phyloP scores from a whole-genome alignment of 306 rosid genomes.

The Rosa lucieae region DNA sequence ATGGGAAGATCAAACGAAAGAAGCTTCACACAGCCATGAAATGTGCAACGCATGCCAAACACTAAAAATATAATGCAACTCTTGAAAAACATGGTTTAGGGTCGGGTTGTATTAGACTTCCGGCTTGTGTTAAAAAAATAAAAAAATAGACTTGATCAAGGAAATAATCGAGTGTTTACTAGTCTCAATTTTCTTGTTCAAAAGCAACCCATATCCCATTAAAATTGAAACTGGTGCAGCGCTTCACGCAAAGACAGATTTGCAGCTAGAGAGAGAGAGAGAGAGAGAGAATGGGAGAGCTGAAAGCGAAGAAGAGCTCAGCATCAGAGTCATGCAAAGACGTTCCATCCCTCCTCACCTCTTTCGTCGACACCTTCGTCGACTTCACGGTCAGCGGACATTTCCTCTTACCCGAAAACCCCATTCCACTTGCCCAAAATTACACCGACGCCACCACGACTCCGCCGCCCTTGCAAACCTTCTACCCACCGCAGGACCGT shows the following conservation, averaged over 20 bases:
- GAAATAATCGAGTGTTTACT: too few species aligned
- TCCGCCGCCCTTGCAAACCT: slow-evolving; percentile 36
- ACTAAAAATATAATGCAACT: too few species aligned
- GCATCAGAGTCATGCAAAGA: slow-evolving; percentile 36
- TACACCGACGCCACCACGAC: too few species aligned
- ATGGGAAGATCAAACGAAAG: not conserved
- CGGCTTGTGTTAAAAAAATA: too few species aligned
- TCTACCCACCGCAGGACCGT: slow-evolving; percentile 49
- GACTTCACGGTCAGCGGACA: slow-evolving; percentile 84
- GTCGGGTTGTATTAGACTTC: too few species aligned
- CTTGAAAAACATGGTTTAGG: too few species aligned
- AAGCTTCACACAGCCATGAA: not conserved
- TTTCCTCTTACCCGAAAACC: slow-evolving; percentile 42
- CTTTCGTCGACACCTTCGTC: slow-evolving; percentile 80
- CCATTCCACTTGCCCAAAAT: not conserved
- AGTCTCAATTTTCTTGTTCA: too few species aligned
- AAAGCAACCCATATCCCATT: too few species aligned
- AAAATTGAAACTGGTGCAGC: not conserved
- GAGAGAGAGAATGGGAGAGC: not conserved
- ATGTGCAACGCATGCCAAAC: not conserved
- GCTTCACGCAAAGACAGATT: too few species aligned
- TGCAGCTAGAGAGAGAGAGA: not conserved
- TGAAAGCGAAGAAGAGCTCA: not conserved
- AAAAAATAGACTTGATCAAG: too few species aligned
- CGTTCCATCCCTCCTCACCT: slow-evolving; percentile 59